Evolutionary conservation across 1,139 yeast species (phyloP).

Genomic region (Yamadazyma taylorii): DNA sequence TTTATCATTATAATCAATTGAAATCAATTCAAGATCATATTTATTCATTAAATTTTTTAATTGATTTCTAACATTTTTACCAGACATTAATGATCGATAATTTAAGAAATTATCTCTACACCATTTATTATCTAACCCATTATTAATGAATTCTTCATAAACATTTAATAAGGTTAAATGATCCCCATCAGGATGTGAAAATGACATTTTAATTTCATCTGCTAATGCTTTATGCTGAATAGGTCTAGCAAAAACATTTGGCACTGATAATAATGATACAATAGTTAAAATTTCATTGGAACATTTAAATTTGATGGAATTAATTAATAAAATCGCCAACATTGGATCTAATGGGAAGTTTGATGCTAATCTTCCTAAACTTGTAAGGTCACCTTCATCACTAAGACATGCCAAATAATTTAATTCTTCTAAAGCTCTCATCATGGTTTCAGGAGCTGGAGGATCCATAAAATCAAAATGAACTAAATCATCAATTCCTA

Average conservation of each 20-base stretch:
- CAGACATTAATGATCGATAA: constrained; percentile 78
- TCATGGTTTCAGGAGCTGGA: constrained; percentile 99
- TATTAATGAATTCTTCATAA: constrained; percentile 65
- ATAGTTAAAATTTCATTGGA: constrained; percentile 86
- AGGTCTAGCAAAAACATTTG: constrained; percentile 93
- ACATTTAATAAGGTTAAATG: constrained; percentile 89
- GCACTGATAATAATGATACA: constrained; percentile 89
- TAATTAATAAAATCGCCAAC: constrained; percentile 89
- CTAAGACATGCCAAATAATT: constrained; percentile 87
- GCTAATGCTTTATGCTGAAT: constrained; percentile 85
- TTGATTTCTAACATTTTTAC: constrained; percentile 83
- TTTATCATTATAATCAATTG: constrained; percentile 70
- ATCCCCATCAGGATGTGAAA: constrained; percentile 95
- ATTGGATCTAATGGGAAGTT: constrained; percentile 96
- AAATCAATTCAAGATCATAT: constrained; percentile 68
- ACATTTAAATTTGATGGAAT: constrained; percentile 81
- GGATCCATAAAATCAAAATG: constrained; percentile 99
- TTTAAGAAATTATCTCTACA: constrained; percentile 88
- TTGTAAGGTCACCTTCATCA: constrained; percentile 88
- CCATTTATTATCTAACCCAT: constrained; percentile 82
- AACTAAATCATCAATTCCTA: constrained; percentile 93
- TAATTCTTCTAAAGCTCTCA: constrained; percentile 95
- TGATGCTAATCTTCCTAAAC: constrained; percentile 85
- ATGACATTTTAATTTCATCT: constrained; percentile 83
- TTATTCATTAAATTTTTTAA: constrained; percentile 80